Base-by-base conservation (phyloP, 805 yeast species). In the Candida ficus region DNA sequence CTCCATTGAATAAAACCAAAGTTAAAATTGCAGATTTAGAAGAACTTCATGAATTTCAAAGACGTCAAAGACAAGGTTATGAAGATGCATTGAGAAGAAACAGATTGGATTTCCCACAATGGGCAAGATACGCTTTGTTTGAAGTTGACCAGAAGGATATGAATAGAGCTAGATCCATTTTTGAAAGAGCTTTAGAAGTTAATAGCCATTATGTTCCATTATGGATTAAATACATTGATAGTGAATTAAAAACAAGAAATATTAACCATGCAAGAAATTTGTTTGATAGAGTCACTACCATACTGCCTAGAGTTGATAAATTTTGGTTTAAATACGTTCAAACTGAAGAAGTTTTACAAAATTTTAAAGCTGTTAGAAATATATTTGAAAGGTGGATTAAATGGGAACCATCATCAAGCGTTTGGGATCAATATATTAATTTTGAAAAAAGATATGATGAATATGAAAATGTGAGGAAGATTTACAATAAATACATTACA, bases 81-180 rank as follows among this genome's bases (percentile, higher is more conserved):
- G 98, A 93, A 62, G 80, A 80, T 49, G 95, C 90, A n/a, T 63
- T 93, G 39, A 77, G 93, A 50, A 73, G 93, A 49, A 91, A 91
- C 57, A 66, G 95, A 44, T 73, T 83, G 27, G 89, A 88, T 54
- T 70, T 75, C 53, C 83, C 87, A 2, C 95, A 89, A 57, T 93
- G 98, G 96, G 71, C 87, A 57, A 68, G 96, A 41, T 93, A 91
- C 60, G 98, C 96, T 0, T 75, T 74, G 43, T 87, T 89, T 76
- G 99, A 91, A 61, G 59, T 80, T 4, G 83, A 83, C 5, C 91
- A 86, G 50, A 82, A 78, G 44, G 95, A 91, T 54, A 70, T 75
- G 45, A 69, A 75, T 16, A 68, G 97, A 18, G 95, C 95, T 0
- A 67, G 98, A 41, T 85, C 96, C 0, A 70, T 93, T 6, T 84